Evolutionary conservation across 768 basidiomycete genomes (phyloP).

Genomic region (Tricholoma flavovirens): DNA sequence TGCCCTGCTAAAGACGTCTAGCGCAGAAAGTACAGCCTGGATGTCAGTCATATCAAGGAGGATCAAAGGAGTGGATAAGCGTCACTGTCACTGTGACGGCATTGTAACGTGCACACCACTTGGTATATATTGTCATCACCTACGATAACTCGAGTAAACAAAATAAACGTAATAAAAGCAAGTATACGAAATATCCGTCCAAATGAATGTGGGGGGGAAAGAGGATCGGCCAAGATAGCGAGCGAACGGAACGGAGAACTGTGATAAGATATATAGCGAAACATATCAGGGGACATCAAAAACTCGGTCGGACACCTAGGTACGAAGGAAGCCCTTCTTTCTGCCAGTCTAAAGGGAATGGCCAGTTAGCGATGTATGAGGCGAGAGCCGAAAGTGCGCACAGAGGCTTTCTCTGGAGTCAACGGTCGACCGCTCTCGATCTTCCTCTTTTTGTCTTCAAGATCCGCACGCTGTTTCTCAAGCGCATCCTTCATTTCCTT

Average conservation of each 20-base stretch:
- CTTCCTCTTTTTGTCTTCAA: constrained; percentile 98
- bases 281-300: constrained; percentile 22
- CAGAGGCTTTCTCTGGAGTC: constrained; percentile 89
- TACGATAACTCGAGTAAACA: constrained; percentile 39
- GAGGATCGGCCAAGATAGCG: constrained; percentile 48
- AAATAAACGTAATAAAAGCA: constrained; percentile 39
- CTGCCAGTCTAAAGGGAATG: constrained; percentile 41
- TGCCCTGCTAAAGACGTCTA: constrained; percentile 73
- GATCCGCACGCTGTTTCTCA: constrained; percentile 91
- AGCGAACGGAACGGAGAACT: constrained; percentile 30
- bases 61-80: constrained; percentile 9
- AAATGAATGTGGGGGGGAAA: constrained; percentile 54
- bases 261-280: constrained; percentile 37
- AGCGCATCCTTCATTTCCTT: constrained; percentile 99
- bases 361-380: constrained; percentile 13
- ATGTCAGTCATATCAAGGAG: constrained; percentile 55
- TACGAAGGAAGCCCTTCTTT: constrained; percentile 75
- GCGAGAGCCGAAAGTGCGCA: constrained; percentile 31
- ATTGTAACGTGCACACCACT: constrained; percentile 25
- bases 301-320: constrained; percentile 31
- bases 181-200: constrained; percentile 48
- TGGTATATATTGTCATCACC: constrained; percentile 44
- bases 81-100: constrained; percentile 10
- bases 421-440: constrained; percentile 92
- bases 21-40: constrained; percentile 66